These are phyloP conservation scores for Phytophthora cactorum DNA, from an alignment of 352 stramenopile genomes.

Conservation along the genomic window DNA sequence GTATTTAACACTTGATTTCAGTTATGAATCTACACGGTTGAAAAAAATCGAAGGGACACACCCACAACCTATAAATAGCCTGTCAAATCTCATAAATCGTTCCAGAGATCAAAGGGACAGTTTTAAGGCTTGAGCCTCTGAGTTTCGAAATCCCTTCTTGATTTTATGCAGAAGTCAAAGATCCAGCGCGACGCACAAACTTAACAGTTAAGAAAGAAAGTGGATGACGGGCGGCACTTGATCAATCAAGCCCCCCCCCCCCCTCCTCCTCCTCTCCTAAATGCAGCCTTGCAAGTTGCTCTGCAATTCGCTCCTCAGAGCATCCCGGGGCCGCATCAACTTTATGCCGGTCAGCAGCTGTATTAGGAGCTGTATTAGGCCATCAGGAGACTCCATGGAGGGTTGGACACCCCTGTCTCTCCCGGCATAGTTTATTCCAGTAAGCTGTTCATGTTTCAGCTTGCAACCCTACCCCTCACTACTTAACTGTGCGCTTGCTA, in stretches of 20 bases:
- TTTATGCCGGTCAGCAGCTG: background rate
- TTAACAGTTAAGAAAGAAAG: constrained; percentile 1
- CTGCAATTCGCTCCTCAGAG: constrained; percentile 5
- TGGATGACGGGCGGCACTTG: background rate
- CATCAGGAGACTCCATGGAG: constrained; percentile 2
- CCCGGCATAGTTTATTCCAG: constrained; percentile 17
- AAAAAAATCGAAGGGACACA: constrained; percentile 4
- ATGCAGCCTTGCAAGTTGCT: background rate
- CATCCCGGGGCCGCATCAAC: constrained; percentile 3
- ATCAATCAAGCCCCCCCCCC: background rate
- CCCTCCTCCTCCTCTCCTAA: background rate
- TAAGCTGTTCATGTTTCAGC: constrained; percentile 32
- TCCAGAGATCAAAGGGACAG: background rate
- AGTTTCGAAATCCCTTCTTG: constrained; percentile 5
- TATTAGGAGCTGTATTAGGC: background rate
- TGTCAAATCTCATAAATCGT: background rate
- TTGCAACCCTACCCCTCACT: constrained; percentile 18
- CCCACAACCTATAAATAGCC: background rate
- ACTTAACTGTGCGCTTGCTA: constrained; percentile 6
- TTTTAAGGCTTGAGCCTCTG: background rate
- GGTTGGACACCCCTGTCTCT: constrained; percentile 12
- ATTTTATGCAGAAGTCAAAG: constrained; percentile 8
- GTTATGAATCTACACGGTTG: constrained; percentile 5
- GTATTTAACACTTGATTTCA: constrained; percentile 28
- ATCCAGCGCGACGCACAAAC: background rate